These are phyloP conservation scores for Stipa capillata DNA, from an alignment of 176 grass and related monocot species.

Conservation along the genomic window DNA sequence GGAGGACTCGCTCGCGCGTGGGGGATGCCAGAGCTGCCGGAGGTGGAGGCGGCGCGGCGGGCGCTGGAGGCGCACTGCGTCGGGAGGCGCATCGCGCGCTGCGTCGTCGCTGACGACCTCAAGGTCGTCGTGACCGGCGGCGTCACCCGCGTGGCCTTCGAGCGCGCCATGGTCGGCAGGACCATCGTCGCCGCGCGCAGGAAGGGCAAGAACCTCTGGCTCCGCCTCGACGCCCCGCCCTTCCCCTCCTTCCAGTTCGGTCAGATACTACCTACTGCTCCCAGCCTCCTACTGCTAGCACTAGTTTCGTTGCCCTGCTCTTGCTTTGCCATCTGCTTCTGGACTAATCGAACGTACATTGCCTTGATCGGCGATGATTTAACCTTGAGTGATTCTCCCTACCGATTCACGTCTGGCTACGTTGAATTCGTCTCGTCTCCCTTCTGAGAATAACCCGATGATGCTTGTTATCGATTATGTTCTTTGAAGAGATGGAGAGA, in stretches of 20 bases:
- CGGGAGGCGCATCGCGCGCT: constrained; percentile 48
- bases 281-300: not conserved
- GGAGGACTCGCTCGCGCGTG: too few species aligned
- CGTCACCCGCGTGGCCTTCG: constrained; percentile 22
- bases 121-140: constrained; percentile 37
- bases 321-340: not conserved
- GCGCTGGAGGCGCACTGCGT: constrained; percentile 63
- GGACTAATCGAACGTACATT: not conserved
- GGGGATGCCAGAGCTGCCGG: constrained; percentile 73
- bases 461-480: not conserved
- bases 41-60: constrained; percentile 73
- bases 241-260: constrained; percentile 88
- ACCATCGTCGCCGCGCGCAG: constrained; percentile 52
- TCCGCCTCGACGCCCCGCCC: constrained; percentile 60
- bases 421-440: not conserved
- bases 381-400: too few species aligned
- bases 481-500: not conserved
- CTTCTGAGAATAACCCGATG: not conserved
- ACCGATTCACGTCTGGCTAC: not conserved
- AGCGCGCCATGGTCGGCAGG: constrained; percentile 45
- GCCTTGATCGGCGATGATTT: too few species aligned
- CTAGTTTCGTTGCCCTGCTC: not conserved
- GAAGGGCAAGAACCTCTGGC: constrained; percentile 79
- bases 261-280: too few species aligned
- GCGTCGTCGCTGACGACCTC: constrained; percentile 43